These are phyloP conservation scores for Elaeis guineensis DNA, from an alignment of 176 grass and related monocot species.

Conservation along the genomic window DNA sequence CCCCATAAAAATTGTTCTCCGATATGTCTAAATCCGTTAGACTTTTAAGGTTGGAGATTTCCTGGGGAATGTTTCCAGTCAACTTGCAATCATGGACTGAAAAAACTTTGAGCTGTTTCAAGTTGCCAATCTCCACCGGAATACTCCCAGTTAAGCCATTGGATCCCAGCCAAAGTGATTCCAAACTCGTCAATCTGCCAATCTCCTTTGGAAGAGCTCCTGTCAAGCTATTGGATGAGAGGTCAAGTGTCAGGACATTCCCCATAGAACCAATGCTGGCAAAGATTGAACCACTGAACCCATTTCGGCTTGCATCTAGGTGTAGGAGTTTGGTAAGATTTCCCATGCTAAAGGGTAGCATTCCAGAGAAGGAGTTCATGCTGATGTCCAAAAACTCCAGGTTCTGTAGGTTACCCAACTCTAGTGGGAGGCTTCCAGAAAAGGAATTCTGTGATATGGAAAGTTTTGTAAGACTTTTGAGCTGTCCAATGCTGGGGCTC, in stretches of 20 bases:
- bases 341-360: slow-evolving; percentile 41
- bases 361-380: slow-evolving; percentile 48
- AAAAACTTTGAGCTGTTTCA: slow-evolving; percentile 55
- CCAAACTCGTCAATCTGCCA: slow-evolving; percentile 39
- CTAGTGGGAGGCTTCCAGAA: slow-evolving; percentile 46
- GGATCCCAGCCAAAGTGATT: slow-evolving; percentile 47
- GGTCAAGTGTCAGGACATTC: slow-evolving; percentile 61
- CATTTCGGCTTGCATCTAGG: slow-evolving; percentile 65
- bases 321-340: slow-evolving; percentile 63
- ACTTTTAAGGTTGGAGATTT: slow-evolving; percentile 52
- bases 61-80: slow-evolving; percentile 48
- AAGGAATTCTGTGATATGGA: slow-evolving; percentile 51
- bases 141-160: slow-evolving; percentile 61
- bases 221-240: slow-evolving; percentile 68
- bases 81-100: slow-evolving; percentile 54
- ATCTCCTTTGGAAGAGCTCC: slow-evolving; percentile 62
- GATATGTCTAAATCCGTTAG: slow-evolving; percentile 82
- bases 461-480: slow-evolving; percentile 49
- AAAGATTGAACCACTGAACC: slow-evolving; percentile 57
- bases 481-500: slow-evolving; percentile 41
- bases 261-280: slow-evolving; percentile 47
- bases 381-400: slow-evolving; percentile 59
- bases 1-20: slow-evolving; percentile 64
- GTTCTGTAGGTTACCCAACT: slow-evolving; percentile 57
- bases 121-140: slow-evolving; percentile 61